Conservation (phyloP, 169 alveolate species). For the Plasmodium inui region DNA sequence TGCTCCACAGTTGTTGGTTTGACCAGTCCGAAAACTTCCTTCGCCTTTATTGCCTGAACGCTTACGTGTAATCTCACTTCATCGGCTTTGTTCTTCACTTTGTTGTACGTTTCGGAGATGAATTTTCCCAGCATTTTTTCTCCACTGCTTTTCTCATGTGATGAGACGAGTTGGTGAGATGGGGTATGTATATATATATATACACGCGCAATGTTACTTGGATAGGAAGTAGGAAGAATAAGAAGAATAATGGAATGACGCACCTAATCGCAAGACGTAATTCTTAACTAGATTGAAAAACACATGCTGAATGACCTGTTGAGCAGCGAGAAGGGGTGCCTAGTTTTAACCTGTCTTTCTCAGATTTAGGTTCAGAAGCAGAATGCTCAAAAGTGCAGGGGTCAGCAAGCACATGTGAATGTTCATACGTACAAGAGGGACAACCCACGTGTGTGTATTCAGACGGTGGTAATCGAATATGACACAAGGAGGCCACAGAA, state of each 20-base stretch:
- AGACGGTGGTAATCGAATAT: neutral
- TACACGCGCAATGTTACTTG: neutral
- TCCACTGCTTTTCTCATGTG: neutral
- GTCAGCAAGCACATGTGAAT: neutral
- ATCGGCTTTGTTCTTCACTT: slow-evolving; percentile 64
- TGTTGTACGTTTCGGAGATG: slow-evolving; percentile 60
- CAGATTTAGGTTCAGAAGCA: neutral
- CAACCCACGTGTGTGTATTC: neutral
- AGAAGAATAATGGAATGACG: neutral
- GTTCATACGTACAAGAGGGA: neutral
- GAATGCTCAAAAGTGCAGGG: neutral
- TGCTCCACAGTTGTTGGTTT: slow-evolving; percentile 52
- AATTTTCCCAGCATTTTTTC: slow-evolving; percentile 45
- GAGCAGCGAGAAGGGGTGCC: neutral
- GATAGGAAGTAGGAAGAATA: neutral
- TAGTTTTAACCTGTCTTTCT: neutral
- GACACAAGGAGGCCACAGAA: neutral
- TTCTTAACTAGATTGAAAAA: neutral
- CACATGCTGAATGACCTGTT: neutral
- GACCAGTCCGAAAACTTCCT: slow-evolving; percentile 54
- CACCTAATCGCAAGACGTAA: neutral
- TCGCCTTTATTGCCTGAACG: slow-evolving; percentile 64
- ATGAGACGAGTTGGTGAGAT: neutral
- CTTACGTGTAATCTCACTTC: slow-evolving; percentile 68
- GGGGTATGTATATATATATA: neutral